Evolutionary conservation across 2,329 filamentous ascomycete species (phyloP), one percentile per base, ranked within the genome.

Genomic region (Pseudocercospora musae): DNA sequence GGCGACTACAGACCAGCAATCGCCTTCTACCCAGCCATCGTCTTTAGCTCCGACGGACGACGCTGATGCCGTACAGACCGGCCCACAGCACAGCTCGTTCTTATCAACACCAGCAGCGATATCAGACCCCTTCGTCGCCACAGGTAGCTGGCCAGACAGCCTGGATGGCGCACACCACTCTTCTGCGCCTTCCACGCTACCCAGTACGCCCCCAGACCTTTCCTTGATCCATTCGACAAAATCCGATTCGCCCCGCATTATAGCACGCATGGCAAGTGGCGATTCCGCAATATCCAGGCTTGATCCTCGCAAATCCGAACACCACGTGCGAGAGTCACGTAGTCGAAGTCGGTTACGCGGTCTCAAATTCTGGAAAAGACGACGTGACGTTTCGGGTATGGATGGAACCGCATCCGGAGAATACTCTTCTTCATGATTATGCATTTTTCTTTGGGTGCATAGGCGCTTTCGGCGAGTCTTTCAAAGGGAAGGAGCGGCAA

Each of bases 281-380:
- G 69, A 71, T 15, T 68, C 66, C 25, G 65, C 44, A 46, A 56
- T 59, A 31, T 62, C 44, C 23, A 54, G 54, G 52, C 49, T 64
- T 37, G 66, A 59, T 54, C 42, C 40, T 40, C 62, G 52, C 27
- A 68, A 65, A 33, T 58, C 62, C 13, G 68, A 66, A 10, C 59
- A 57, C 11, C 66, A 57, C 13, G 44, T 72, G 21, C 66, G 73
- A 40, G 71, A 73, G 52, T 74, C 72, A 50, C 67, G 74, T 44
- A 74, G 72, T 63, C 70, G 74, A 46, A 76, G 74, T 64, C 70
- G 73, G 23, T 63, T 76, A 58, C 68, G 74, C 42, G 70, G 72
- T 0, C 62, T 76, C 56, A 74, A 74, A 60, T 76, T 76, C 58
- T 76, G 74, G 74, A 73, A 72, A 66, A 73, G 72, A 65, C 70